Conservation (phyloP, 805 yeast species). For the Saturnispora ahearnii region DNA sequence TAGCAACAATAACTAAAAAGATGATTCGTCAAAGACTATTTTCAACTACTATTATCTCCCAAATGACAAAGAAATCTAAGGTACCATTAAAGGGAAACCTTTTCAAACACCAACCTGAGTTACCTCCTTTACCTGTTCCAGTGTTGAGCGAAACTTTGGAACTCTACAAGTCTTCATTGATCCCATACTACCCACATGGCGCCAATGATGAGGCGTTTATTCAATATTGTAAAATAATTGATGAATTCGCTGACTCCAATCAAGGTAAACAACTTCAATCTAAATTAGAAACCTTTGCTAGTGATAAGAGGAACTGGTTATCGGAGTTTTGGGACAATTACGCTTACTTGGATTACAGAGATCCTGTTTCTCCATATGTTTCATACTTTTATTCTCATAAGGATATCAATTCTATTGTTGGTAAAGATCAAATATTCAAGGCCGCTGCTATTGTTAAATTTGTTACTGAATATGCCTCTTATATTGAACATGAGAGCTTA, state of each 20-base stretch:
- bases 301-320: slow-evolving; percentile 72
- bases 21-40: neutral
- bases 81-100: slow-evolving; percentile 42
- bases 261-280: slow-evolving; percentile 68
- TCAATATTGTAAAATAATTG: slow-evolving; percentile 46
- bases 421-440: slow-evolving; percentile 56
- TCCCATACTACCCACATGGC: slow-evolving; percentile 50
- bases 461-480: slow-evolving; percentile 56
- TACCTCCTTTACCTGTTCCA: slow-evolving; percentile 88
- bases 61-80: neutral
- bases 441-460: slow-evolving; percentile 68
- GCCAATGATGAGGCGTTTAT: slow-evolving; percentile 33
- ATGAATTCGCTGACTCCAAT: slow-evolving; percentile 47
- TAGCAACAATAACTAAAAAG: neutral
- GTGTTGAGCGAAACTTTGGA: slow-evolving; percentile 58
- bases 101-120: slow-evolving; percentile 57
- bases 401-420: slow-evolving; percentile 49
- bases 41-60: neutral
- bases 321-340: slow-evolving; percentile 89
- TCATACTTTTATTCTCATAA: slow-evolving; percentile 84
- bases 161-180: slow-evolving; percentile 61
- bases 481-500: slow-evolving; percentile 61
- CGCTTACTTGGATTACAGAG: slow-evolving; percentile 84
- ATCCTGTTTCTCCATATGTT: slow-evolving; percentile 91
- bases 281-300: slow-evolving; percentile 50